Evolutionary conservation across 768 basidiomycete genomes (phyloP).

Genomic region (Leccinum rimulosum): DNA sequence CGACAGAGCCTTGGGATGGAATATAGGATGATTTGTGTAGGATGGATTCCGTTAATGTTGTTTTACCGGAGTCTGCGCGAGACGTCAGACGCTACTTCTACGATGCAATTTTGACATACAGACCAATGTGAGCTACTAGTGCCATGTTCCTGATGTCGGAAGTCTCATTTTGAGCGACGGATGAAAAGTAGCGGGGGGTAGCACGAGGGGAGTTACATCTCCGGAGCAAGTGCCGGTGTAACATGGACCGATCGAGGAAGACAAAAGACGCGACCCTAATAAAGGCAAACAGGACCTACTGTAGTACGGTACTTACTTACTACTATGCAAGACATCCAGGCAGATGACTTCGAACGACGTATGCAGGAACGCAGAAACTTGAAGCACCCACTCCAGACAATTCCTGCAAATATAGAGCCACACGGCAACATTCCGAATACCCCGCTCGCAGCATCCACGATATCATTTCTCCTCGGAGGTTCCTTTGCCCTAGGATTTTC

Average conservation of each 20-base stretch:
- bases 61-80: slow-evolving; percentile 79
- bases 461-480: slow-evolving; percentile 85
- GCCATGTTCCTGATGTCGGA: slow-evolving; percentile 71
- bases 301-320: neutral
- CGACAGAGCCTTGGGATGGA: slow-evolving; percentile 74
- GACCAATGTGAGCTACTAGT: slow-evolving; percentile 87
- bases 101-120: slow-evolving; percentile 15
- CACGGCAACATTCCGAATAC: slow-evolving; percentile 83
- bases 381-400: slow-evolving; percentile 50
- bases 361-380: slow-evolving; percentile 40
- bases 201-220: slow-evolving; percentile 12
- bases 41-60: slow-evolving; percentile 86
- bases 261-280: slow-evolving; percentile 7
- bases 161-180: slow-evolving; percentile 31
- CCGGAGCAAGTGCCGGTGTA: slow-evolving; percentile 7
- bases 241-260: slow-evolving; percentile 17
- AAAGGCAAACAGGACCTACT: slow-evolving; percentile 11
- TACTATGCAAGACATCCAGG: slow-evolving; percentile 33
- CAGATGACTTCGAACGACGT: slow-evolving; percentile 41
- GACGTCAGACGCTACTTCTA: slow-evolving; percentile 5
- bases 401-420: slow-evolving; percentile 39
- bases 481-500: slow-evolving; percentile 58
- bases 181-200: slow-evolving; percentile 21
- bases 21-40: slow-evolving; percentile 74
- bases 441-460: slow-evolving; percentile 69